phyloP scores from a whole-genome alignment of 805 yeast genomes.

The Metschnikowia aberdeeniae region DNA sequence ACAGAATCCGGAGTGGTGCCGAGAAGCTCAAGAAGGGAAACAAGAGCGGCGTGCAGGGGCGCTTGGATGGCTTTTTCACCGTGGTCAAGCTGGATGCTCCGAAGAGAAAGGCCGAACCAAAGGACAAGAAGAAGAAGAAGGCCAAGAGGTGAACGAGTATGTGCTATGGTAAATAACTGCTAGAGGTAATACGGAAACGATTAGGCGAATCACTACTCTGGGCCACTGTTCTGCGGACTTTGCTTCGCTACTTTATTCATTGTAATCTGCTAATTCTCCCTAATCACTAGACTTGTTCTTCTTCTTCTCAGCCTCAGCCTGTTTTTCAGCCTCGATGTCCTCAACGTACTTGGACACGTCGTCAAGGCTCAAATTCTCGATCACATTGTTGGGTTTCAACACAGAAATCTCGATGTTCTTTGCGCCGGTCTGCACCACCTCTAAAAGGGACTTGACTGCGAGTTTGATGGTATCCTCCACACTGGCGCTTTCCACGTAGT shows the following conservation, averaged over 20 bases:
- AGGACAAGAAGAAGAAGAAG: constrained; percentile 31
- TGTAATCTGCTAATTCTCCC: neutral
- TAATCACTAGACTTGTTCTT: constrained; percentile 30
- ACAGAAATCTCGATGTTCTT: constrained; percentile 92
- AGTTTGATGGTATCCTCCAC: constrained; percentile 73
- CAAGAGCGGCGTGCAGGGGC: constrained; percentile 83
- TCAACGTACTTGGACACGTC: constrained; percentile 72
- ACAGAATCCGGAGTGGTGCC: constrained; percentile 83
- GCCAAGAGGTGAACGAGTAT: constrained; percentile 8
- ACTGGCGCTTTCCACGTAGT: constrained; percentile 59
- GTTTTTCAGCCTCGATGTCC: constrained; percentile 84
- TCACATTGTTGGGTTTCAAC: constrained; percentile 63
- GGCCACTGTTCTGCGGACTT: no score
- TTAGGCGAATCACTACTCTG: no score
- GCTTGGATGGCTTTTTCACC: constrained; percentile 88
- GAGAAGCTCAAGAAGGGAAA: constrained; percentile 79
- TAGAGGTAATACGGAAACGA: no score
- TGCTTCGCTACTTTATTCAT: no score
- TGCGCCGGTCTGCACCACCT: constrained; percentile 97
- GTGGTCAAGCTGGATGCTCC: constrained; percentile 45
- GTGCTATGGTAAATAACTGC: neutral
- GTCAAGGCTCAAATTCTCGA: constrained; percentile 60
- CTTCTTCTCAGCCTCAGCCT: constrained; percentile 74
- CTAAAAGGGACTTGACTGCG: constrained; percentile 81
- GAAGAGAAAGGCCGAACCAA: constrained; percentile 33